Percentiles rank a stretch among this genome's conserved stretches.
phyloP scores from a whole-genome alignment of 495 filamentous ascomycete species.

The Penicillium tannophilum region DNA sequence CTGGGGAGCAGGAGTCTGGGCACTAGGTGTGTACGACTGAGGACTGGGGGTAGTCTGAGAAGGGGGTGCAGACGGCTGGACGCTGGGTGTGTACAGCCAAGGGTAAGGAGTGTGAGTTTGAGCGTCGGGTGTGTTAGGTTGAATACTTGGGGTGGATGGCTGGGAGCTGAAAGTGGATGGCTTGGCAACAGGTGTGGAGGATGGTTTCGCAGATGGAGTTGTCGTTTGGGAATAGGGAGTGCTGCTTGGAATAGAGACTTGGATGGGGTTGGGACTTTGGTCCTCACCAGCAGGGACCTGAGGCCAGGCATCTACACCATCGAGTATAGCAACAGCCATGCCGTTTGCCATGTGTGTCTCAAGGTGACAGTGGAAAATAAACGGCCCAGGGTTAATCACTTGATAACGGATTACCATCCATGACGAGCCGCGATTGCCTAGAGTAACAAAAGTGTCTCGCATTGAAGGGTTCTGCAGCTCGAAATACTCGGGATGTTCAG shows the following conservation, averaged over 20 bases:
- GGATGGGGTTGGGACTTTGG: slow-evolving; percentile 10
- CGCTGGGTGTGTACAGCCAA: not conserved
- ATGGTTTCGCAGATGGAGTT: not conserved
- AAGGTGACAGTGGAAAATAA: slow-evolving; percentile 57
- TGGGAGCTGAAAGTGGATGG: not conserved
- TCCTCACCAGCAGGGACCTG: slow-evolving; percentile 40
- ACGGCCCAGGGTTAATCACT: slow-evolving; percentile 55
- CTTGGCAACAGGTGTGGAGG: not conserved
- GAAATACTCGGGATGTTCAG: slow-evolving; percentile 41
- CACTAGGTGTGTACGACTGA: not conserved
- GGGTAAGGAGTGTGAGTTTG: not conserved
- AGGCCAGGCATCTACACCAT: slow-evolving; percentile 55
- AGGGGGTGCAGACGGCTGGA: not conserved
- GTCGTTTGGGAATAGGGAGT: not conserved
- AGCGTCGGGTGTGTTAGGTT: not conserved
- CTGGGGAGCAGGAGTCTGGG: not conserved
- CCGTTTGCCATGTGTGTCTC: slow-evolving; percentile 51
- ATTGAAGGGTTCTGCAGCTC: slow-evolving; percentile 47
- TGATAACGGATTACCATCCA: slow-evolving; percentile 52
- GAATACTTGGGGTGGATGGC: not conserved
- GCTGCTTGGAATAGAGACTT: slow-evolving; percentile 3
- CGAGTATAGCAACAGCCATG: slow-evolving; percentile 49
- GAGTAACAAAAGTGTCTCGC: slow-evolving; percentile 51
- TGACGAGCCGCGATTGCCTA: slow-evolving; percentile 30
- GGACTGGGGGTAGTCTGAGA: not conserved